Base-by-base conservation (phyloP, 345 rosid genomes). In the Conringia planisiliqua region DNA sequence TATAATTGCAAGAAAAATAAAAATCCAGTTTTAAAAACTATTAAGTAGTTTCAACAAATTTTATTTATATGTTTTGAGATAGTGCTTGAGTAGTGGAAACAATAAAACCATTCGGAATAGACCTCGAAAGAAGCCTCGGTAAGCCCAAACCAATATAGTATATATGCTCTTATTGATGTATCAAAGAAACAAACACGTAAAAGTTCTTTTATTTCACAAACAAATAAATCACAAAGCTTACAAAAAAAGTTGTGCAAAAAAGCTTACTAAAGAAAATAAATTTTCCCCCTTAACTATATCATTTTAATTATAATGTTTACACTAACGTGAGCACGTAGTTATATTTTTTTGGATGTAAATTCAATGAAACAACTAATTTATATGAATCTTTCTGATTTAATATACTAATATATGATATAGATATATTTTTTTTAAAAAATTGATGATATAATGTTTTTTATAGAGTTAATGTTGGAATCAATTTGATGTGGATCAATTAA, bases 61-160 rank as follows among this genome's bases (percentile, higher is more conserved):
- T 18, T 46, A 27, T 36, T 26, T 38, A 38, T 67, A 17, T 17
- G 51, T 57, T 26, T 44, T 66, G 36, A 33, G 66, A 39, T 60
- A 68, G 79, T 75, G 79, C 68, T 61, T 30, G 39, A 68, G 74
- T 76, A 42, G 74, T 76, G 79, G 70, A 68, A 61, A 76, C 65
- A 52, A 22, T 68, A 22, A 29, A 51, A 42, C 46, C 55, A 59
- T 36, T 47, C 27, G 12, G 54, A 66, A 24, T 58, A 35, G 57
- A 68, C 32, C 32, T 20, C 51, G 12, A 57, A 24, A 36, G 62
- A 67, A 68, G 63, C 69, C 73, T 60, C 79, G 73, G 62, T 75
- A 75, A 47, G 17, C 51, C 30, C 54, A 52, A 61, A 42, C 43
- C 13, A 11, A 48, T 9, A 17, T 24, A 69, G 16, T 18, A 32